Conservation (phyloP, 768 basidiomycete species). For the Infundibulicybe gibba region DNA sequence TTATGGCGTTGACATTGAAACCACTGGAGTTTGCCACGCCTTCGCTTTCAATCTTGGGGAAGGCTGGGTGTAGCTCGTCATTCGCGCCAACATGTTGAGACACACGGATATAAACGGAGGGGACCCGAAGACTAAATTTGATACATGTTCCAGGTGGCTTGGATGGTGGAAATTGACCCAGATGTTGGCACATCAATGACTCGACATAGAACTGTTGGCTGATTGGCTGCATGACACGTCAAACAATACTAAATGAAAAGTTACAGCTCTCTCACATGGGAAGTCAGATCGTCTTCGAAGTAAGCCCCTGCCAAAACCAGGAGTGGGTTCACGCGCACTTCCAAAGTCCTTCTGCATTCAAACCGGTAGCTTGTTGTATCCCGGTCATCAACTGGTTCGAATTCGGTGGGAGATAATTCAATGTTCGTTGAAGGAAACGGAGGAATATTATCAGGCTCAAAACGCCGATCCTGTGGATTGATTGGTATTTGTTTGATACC, state of each 20-base stretch:
- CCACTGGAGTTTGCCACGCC: constrained; percentile 16
- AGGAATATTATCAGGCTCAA: background rate
- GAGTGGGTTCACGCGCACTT: constrained; percentile 54
- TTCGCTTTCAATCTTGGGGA: background rate
- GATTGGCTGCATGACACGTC: constrained; percentile 17
- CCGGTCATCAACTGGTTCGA: constrained; percentile 13
- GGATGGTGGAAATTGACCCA: constrained; percentile 25
- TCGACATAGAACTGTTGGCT: constrained; percentile 36
- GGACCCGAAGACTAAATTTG: constrained; percentile 39
- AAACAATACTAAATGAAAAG: constrained; percentile 8
- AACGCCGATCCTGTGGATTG: constrained; percentile 20
- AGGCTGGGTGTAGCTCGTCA: constrained; percentile 24
- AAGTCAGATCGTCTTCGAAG: constrained; percentile 39
- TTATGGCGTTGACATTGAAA: constrained; percentile 26
- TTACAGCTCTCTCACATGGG: constrained; percentile 32
- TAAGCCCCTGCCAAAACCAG: constrained; percentile 36
- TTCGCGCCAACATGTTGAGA: constrained; percentile 43
- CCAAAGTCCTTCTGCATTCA: constrained; percentile 29
- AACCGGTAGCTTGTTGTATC: constrained; percentile 38
- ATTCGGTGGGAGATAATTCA: background rate
- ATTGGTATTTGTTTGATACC: background rate
- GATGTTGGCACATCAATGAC: constrained; percentile 36
- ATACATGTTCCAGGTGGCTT: constrained; percentile 13
- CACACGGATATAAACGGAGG: constrained; percentile 34
- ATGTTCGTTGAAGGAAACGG: constrained; percentile 1